Conservation (phyloP, 2,329 filamentous ascomycete genomes). For the Penicillium sp. region DNA sequence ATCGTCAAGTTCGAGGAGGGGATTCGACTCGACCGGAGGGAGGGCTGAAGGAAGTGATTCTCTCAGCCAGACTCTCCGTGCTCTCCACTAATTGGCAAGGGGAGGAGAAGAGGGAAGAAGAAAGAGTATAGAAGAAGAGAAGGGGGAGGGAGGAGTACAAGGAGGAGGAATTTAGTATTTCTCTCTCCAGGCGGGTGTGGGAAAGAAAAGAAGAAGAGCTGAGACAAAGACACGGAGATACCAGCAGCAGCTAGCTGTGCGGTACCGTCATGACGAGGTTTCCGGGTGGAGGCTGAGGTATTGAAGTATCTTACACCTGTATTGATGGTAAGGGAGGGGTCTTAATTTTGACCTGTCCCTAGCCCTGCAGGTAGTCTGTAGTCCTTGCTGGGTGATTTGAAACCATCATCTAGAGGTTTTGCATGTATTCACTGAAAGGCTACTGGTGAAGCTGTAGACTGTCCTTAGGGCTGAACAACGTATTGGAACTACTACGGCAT, state of each 20-base stretch:
- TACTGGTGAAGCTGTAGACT: not conserved
- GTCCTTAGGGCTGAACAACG: not conserved
- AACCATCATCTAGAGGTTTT: constrained; percentile 3
- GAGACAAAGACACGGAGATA: constrained; percentile 28
- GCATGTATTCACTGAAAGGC: not conserved
- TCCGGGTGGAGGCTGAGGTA: constrained; percentile 22
- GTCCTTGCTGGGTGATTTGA: constrained; percentile 4
- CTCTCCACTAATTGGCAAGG: constrained; percentile 38
- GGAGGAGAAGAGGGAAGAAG: constrained; percentile 25
- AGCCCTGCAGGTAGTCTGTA: constrained; percentile 11
- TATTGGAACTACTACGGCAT: constrained; percentile 10
- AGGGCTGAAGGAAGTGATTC: constrained; percentile 26
- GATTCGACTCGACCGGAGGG: constrained; percentile 39
- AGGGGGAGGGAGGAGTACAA: constrained; percentile 31
- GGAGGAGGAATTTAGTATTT: constrained; percentile 33
- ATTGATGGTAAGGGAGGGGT: constrained; percentile 9
- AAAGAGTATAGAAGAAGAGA: constrained; percentile 33
- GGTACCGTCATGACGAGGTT: constrained; percentile 22
- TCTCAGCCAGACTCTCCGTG: constrained; percentile 33
- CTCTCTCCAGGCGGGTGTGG: constrained; percentile 42
- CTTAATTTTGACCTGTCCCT: not conserved
- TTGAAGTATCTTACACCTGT: not conserved
- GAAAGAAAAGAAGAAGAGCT: constrained; percentile 32
- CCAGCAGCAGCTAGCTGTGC: constrained; percentile 22
- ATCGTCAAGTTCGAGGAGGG: constrained; percentile 35